Conservation (phyloP, 1,284 basidiomycete species). For the Amylostereum areolatum region DNA sequence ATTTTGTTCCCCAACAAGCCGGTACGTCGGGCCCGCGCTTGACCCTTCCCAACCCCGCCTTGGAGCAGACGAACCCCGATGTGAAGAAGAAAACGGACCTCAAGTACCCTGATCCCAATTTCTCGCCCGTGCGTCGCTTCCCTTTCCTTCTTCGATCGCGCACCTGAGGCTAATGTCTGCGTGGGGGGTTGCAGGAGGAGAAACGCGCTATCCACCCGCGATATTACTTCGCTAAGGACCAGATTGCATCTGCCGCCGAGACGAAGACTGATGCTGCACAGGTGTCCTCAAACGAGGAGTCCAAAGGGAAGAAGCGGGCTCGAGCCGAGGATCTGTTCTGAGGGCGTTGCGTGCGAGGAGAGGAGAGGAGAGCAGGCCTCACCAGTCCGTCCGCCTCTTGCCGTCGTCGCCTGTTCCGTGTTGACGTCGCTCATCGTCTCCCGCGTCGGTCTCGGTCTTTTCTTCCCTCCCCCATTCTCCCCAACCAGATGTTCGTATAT, state of each 20-base stretch:
- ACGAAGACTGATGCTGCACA: constrained; percentile 19
- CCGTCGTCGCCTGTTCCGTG: too few relatives aligned
- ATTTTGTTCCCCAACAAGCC: constrained; percentile 1
- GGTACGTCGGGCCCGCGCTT: constrained; percentile 26
- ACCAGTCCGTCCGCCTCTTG: constrained; percentile 28
- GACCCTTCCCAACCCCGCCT: constrained; percentile 48
- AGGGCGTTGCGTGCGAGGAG: constrained; percentile 2
- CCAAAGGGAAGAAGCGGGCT: constrained; percentile 70
- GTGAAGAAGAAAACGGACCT: constrained; percentile 77
- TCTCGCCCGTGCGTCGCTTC: constrained; percentile 53
- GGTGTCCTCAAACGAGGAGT: constrained; percentile 39
- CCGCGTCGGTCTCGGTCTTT: too few relatives aligned
- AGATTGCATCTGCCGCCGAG: constrained; percentile 26
- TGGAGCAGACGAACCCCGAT: constrained; percentile 60
- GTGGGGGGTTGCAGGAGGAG: constrained; percentile 57
- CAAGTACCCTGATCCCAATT: constrained; percentile 73
- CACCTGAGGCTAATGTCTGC: not conserved
- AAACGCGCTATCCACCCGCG: constrained; percentile 69
- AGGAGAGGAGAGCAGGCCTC: constrained; percentile 14
- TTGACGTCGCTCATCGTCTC: too few relatives aligned
- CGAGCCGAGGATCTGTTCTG: constrained; percentile 74
- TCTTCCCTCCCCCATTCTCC: too few relatives aligned
- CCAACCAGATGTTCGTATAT: too few relatives aligned
- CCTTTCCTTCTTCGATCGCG: not conserved
- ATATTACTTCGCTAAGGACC: constrained; percentile 57